Conservation (phyloP, 2,329 filamentous ascomycete genomes). For the Malbranchea zuffiana region DNA sequence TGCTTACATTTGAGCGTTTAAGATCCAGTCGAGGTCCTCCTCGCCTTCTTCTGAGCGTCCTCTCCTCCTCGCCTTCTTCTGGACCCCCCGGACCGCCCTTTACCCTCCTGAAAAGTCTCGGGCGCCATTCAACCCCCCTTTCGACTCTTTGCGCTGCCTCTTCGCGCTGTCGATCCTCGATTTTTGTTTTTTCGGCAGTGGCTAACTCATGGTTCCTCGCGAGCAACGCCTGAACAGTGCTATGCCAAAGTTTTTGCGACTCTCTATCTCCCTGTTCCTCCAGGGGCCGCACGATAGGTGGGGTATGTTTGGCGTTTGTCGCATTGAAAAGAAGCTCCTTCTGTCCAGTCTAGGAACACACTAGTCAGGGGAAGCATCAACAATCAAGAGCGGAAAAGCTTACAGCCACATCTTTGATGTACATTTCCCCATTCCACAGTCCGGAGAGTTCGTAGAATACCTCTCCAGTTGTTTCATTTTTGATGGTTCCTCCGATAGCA, state of each 20-base stretch:
- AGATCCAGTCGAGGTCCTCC: constrained; percentile 15
- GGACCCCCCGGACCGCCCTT: constrained; percentile 56
- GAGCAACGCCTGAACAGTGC: constrained; percentile 70
- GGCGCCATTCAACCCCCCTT: constrained; percentile 75
- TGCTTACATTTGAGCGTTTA: constrained; percentile 51
- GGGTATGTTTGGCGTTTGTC: constrained; percentile 60
- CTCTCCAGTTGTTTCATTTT: constrained; percentile 76
- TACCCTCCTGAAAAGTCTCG: constrained; percentile 70
- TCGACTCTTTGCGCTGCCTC: constrained; percentile 72
- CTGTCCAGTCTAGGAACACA: constrained; percentile 59
- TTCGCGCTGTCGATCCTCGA: constrained; percentile 84
- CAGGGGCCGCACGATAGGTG: constrained; percentile 62
- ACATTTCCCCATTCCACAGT: constrained; percentile 91
- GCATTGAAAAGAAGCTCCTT: constrained; percentile 88
- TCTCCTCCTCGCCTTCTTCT: constrained; percentile 51
- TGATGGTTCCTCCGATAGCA: constrained; percentile 84
- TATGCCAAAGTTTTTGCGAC: constrained; percentile 77
- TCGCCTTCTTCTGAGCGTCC: constrained; percentile 54
- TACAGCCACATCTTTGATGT: constrained; percentile 70
- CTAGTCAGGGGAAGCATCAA: neutral
- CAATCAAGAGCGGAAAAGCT: constrained; percentile 21
- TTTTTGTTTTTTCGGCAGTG: constrained; percentile 90
- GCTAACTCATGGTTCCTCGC: constrained; percentile 77
- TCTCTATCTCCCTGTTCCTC: constrained; percentile 83
- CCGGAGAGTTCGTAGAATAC: constrained; percentile 84